Evolutionary conservation across 192 early-diverging fungal species (phyloP), one percentile per base, ranked within the genome.

Genomic region (Chytriomyces hyalinus): DNA sequence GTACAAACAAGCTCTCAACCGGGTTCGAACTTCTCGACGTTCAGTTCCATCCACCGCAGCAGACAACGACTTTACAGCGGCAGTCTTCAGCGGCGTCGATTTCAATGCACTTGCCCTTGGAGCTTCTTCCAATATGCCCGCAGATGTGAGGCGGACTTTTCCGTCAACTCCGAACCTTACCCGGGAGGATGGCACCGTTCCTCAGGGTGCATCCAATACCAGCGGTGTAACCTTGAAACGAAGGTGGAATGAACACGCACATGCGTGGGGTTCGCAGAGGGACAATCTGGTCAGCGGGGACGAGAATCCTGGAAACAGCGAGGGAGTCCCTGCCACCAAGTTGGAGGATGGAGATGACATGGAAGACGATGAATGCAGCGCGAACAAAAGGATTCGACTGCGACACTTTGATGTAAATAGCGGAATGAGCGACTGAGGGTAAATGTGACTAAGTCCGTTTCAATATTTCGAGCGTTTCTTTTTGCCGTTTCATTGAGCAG

Each of bases 31-130:
- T 5, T 15, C 57, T 59, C 15, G 57, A 24, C 28, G 17, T 5
- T 13, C 17, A 11, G 26, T 11, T 22, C 13, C 13, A 11, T 22
- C 17, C 63, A 65, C 20, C 63, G 26, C 20, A 11, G 11, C 28
- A 11, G 26, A 65, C 63, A 65, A 65, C 63, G 28, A 28, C 63
- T 15, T 6, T 26, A 28, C 26, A n/a, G 13, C 53, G 4, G 66
- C 66, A 3, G 66, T 67, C 11, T 67, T 67, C 47, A 67, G 43
- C 13, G 66, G 66, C 4, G 46, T 67, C 45, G 66, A 67, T 22
- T 67, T 67, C 47, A 46, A 46, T n/a, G 15, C 63, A 26, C 63
- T 65, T 11, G 63, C 20, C 11, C 28, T 65, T 28, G 63, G 63
- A 57, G 36, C 36, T 36, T 36, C 36, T 36, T 36, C 36, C 36